Percentiles rank a stretch among this genome's conserved stretches.
phyloP scores from a whole-genome alignment of 805 yeast genomes.

The Wickerhamiella cacticola region DNA sequence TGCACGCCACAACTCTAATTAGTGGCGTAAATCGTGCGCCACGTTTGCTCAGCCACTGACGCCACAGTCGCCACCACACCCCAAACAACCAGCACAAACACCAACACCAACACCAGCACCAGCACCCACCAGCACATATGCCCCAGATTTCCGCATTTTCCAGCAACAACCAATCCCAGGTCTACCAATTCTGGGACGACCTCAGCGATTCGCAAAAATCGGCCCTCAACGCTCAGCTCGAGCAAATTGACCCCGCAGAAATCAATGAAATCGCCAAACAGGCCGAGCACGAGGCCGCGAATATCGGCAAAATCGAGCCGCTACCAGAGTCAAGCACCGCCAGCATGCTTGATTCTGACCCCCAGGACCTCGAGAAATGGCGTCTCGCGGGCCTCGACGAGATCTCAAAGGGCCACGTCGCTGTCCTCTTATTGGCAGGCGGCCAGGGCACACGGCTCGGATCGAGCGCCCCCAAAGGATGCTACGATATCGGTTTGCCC shows the following conservation, averaged over 20 bases:
- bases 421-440: constrained; percentile 89
- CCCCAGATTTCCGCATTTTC: neutral
- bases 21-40: too few species aligned
- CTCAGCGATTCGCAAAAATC: constrained; percentile 24
- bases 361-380: constrained; percentile 34
- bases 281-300: constrained; percentile 12
- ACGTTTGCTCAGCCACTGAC: too few species aligned
- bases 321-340: constrained; percentile 27
- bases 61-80: neutral
- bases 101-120: neutral
- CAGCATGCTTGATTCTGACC: constrained; percentile 25
- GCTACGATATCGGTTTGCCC: constrained; percentile 77
- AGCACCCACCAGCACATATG: neutral
- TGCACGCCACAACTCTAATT: too few species aligned
- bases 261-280: constrained; percentile 25
- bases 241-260: constrained; percentile 29
- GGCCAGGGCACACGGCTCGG: constrained; percentile 98
- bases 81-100: neutral
- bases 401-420: constrained; percentile 62
- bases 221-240: constrained; percentile 28
- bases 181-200: constrained; percentile 29
- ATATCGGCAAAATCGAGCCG: constrained; percentile 20
- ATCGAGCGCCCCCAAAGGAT: constrained; percentile 83
- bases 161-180: constrained; percentile 31
- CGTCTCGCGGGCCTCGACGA: constrained; percentile 49